A percentile compares a stretch with the other conserved stretches of the same genome.
These are phyloP conservation scores for Tuber aestivum DNA, from an alignment of 495 filamentous ascomycete species.

Conservation along the genomic window DNA sequence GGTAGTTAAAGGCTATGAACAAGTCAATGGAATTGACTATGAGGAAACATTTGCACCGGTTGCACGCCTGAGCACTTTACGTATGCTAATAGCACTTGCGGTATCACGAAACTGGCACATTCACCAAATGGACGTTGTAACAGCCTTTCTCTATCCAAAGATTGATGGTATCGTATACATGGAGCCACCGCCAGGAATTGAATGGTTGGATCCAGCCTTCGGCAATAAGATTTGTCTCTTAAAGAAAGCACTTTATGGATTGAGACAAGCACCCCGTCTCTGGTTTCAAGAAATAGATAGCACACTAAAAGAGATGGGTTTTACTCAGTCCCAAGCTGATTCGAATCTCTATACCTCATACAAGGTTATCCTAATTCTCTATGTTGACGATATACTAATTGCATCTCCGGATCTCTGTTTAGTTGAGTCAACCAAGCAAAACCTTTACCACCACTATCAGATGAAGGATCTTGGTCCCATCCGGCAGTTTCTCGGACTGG, in stretches of 20 bases:
- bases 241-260: conserved; percentile 1
- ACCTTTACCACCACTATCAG: not conserved
- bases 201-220: not conserved
- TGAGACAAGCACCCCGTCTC: conserved; percentile 7
- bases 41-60: conserved; percentile 29
- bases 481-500: not conserved
- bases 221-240: not conserved
- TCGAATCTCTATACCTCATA: not conserved
- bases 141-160: conserved; percentile 18
- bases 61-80: conserved; percentile 11
- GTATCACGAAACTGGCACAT: conserved; percentile 16
- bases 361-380: conserved; percentile 1
- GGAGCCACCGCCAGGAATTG: conserved; percentile 1
- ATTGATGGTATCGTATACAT: conserved; percentile 15
- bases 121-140: conserved; percentile 23
- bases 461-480: not conserved
- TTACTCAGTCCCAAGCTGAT: conserved; percentile 6
- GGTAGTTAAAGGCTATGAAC: conserved; percentile 25
- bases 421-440: not conserved
- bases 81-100: conserved; percentile 1
- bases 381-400: conserved; percentile 15
- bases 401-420: not conserved
- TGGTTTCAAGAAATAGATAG: conserved; percentile 13
- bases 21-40: conserved; percentile 22
- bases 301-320: not conserved